Evolutionary conservation across 768 basidiomycete genomes (phyloP).

Genomic region (Dendrothele bispora): DNA sequence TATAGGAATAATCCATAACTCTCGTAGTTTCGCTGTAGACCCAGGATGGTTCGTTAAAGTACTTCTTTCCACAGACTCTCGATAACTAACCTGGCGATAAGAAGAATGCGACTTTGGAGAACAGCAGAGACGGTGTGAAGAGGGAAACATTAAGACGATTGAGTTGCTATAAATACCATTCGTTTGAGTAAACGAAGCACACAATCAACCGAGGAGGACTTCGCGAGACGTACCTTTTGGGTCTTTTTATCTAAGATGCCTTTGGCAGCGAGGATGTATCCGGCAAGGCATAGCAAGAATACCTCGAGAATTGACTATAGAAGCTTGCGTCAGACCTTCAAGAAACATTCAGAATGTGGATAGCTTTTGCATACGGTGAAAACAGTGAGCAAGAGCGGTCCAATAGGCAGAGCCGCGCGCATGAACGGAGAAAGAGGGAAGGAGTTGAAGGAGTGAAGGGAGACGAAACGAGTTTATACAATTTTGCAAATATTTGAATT

Average conservation of each 20-base stretch:
- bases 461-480: too few relatives aligned
- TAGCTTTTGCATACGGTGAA: conserved; percentile 52
- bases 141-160: conserved; percentile 85
- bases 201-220: not conserved
- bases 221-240: conserved; percentile 62
- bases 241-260: conserved; percentile 88
- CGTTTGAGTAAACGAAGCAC: not conserved
- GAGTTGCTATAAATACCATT: conserved; percentile 49
- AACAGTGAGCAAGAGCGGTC: conserved; percentile 52
- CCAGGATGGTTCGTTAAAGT: too few relatives aligned
- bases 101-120: conserved; percentile 95
- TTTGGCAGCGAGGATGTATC: conserved; percentile 74
- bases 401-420: too few relatives aligned
- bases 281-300: conserved; percentile 80
- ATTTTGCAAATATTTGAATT: too few relatives aligned
- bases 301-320: conserved; percentile 85
- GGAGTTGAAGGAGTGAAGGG: too few relatives aligned
- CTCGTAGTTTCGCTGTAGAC: conserved; percentile 65
- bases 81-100: conserved; percentile 70
- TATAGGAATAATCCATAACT: conserved; percentile 84
- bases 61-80: too few relatives aligned
- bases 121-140: conserved; percentile 85
- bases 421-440: too few relatives aligned
- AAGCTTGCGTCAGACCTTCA: not conserved
- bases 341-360: not conserved